Evolutionary conservation across 305 asterid species (phyloP), one percentile per base, ranked within the genome.

Genomic region (Rubia balearica): DNA sequence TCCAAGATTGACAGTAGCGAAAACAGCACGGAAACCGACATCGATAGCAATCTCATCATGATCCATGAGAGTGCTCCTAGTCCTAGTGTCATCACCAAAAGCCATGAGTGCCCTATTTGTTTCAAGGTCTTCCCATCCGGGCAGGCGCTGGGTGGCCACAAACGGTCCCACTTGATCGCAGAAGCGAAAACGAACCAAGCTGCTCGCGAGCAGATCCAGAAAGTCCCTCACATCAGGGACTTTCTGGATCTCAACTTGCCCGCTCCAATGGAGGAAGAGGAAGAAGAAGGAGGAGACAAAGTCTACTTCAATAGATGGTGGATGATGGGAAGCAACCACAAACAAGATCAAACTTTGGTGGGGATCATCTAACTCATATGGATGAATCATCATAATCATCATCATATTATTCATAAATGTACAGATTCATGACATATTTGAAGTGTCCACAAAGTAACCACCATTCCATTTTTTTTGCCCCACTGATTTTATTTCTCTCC

Each of bases 121-220:
- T 82, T 83, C 85, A 90, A 82, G 78, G 81, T 82, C 71, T 90
- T 88, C 84, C 33, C 88, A 61, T 90, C 97, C 13, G 94, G 97
- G 1, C 97, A 89, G 77, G 97, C 97, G 0, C 80, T 90, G 71
- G 97, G 97, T n/a, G 97, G 97, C 7, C 97, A 90, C 87, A 90
- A 88, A 79, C 81, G 94, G 77, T 85, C 97, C 53, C 97, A 90
- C 67, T 67, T 88, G 62, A 73, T 81, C 67, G 73, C 73, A 14
- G 85, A 80, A 19, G 71, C 81, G 6, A 82, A 81, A 69, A 74
- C 51, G 69, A 69, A 62, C 43, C 82, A 73, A 56, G 16, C 70
- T 24, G 51, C 14, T 10, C 63, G 38, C 36, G 38, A 59, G 17
- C 73, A 70, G 33, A 53, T 53, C 60, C 74, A 79, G 55, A 73